These are phyloP conservation scores for Vitis cinerea DNA, from an alignment of 164 flowering plant genomes.

Conservation along the genomic window DNA sequence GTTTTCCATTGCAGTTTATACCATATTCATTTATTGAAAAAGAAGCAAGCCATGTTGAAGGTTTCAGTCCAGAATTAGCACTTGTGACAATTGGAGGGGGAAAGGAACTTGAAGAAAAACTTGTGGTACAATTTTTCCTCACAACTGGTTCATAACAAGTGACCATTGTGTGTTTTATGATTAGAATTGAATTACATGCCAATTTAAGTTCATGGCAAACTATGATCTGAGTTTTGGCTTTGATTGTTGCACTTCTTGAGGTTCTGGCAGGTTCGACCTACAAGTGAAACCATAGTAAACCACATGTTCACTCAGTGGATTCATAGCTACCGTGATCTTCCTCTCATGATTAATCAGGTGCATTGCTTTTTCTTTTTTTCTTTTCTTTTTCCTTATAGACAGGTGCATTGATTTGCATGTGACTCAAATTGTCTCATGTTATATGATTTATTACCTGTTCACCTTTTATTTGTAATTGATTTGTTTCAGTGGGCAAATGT, in stretches of 20 bases:
- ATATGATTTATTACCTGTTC: not conserved
- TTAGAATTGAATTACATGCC: not conserved
- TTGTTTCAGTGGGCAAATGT: slow-evolving; percentile 91
- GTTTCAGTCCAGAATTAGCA: slow-evolving; percentile 96
- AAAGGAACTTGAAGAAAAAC: slow-evolving; percentile 96
- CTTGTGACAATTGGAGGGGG: slow-evolving; percentile 98
- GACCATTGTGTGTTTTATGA: not conserved
- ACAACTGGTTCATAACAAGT: not conserved
- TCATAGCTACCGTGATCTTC: slow-evolving; percentile 96
- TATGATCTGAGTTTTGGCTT: slow-evolving; percentile 53
- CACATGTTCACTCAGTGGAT: slow-evolving; percentile 99
- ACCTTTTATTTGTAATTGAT: slow-evolving; percentile 4
- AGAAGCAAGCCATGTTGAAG: slow-evolving; percentile 99
- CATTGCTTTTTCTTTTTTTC: not conserved
- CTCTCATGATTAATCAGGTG: slow-evolving; percentile 96
- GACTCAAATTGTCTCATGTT: not conserved
- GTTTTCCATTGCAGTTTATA: slow-evolving; percentile 66
- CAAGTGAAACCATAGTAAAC: slow-evolving; percentile 99
- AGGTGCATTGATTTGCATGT: slow-evolving; percentile 42
- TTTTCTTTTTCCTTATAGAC: slow-evolving; percentile 11
- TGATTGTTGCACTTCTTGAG: slow-evolving; percentile 72
- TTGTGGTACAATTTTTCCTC: slow-evolving; percentile 65
- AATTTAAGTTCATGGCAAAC: slow-evolving; percentile 5
- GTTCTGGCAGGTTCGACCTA: slow-evolving; percentile 96
- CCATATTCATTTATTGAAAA: slow-evolving; percentile 97